These are phyloP conservation scores for Fagopyrum esculentum DNA, from an alignment of 148 eudicot species.

Conservation along the genomic window DNA sequence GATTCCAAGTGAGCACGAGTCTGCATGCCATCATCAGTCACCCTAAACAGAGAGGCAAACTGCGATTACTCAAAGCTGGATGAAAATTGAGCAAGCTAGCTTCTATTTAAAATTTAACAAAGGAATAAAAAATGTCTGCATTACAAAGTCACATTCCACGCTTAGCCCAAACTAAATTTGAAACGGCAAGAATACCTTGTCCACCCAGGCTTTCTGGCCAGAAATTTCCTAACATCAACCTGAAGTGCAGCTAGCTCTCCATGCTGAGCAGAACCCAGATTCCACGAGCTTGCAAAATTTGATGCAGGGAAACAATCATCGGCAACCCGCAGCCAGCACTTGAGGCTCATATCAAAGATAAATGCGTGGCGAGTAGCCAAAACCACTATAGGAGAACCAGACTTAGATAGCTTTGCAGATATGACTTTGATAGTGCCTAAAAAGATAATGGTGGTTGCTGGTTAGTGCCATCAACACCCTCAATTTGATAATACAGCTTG, in stretches of 20 bases:
- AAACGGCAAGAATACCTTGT: constrained; percentile 47
- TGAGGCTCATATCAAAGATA: constrained; percentile 75
- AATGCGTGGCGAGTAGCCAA: constrained; percentile 94
- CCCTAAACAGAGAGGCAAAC: constrained; percentile 35
- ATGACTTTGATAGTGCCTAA: constrained; percentile 17
- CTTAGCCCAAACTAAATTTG: not conserved
- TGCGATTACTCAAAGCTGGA: not conserved
- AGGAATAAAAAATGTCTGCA: not conserved
- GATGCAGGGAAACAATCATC: constrained; percentile 95
- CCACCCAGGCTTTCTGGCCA: constrained; percentile 98
- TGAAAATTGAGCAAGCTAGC: not conserved
- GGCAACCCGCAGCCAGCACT: constrained; percentile 94
- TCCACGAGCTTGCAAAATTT: constrained; percentile 89
- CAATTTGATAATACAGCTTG: not conserved
- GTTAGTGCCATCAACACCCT: not conserved
- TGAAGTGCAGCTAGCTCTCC: constrained; percentile 90
- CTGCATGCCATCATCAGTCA: constrained; percentile 93
- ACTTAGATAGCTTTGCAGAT: constrained; percentile 20
- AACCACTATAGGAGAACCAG: constrained; percentile 42
- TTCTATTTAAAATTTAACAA: not conserved
- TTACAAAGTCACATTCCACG: not conserved
- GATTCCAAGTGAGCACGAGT: constrained; percentile 95
- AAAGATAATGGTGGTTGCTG: not conserved
- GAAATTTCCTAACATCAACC: constrained; percentile 82
- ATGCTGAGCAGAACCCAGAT: constrained; percentile 66